These are phyloP conservation scores for Camelina sativa DNA, from an alignment of 345 rosid species.

Conservation along the genomic window DNA sequence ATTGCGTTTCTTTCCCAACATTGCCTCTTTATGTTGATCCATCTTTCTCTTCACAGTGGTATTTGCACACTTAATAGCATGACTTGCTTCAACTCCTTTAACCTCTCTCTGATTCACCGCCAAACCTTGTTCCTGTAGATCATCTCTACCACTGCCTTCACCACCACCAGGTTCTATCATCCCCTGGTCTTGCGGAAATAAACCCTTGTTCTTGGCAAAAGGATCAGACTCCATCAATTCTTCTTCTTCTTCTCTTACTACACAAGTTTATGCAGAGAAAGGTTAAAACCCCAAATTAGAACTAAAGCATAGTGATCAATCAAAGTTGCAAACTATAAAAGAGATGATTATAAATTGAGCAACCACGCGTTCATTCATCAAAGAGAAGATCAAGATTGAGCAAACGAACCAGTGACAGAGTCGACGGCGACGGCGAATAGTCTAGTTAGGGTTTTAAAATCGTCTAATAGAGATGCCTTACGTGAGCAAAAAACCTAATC, in stretches of 20 bases:
- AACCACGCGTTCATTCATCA: neutral
- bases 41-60: slow-evolving; percentile 75
- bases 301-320: neutral
- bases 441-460: neutral
- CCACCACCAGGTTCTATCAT: neutral
- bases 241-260: slow-evolving; percentile 56
- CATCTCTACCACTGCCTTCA: slow-evolving; percentile 41
- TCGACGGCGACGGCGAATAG: neutral
- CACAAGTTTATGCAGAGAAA: neutral
- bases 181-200: neutral
- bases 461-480: neutral
- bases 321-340: neutral
- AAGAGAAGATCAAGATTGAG: neutral
- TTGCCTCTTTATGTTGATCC: slow-evolving; percentile 88
- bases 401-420: slow-evolving; percentile 15
- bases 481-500: neutral
- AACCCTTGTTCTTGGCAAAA: slow-evolving; percentile 39
- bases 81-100: slow-evolving; percentile 79
- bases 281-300: neutral
- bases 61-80: slow-evolving; percentile 70
- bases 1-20: slow-evolving; percentile 94
- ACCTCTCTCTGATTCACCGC: slow-evolving; percentile 66
- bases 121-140: slow-evolving; percentile 46
- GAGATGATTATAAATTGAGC: neutral
- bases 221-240: slow-evolving; percentile 83